Evolutionary conservation across 768 basidiomycete species (phyloP).

Genomic region (Calocera viscosa): DNA sequence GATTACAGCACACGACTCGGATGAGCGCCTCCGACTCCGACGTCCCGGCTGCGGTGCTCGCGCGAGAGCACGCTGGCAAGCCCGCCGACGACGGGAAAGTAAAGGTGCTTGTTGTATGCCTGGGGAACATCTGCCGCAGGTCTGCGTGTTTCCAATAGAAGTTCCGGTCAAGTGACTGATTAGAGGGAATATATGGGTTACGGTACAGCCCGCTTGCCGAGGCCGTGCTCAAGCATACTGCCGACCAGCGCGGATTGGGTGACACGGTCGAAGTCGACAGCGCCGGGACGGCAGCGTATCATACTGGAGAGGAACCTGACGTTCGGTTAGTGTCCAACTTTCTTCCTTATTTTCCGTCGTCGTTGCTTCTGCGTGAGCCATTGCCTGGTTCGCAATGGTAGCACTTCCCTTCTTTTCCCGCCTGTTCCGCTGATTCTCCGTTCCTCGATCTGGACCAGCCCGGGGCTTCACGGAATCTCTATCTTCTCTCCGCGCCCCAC

Average conservation of each 20-base stretch:
- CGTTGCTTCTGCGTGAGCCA: not conserved
- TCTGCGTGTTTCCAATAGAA: conserved; percentile 2
- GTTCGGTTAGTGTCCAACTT: conserved; percentile 40
- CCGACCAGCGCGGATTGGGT: conserved; percentile 13
- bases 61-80: not conserved
- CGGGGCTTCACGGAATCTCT: no score
- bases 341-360: not conserved
- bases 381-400: no score
- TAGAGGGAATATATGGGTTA: conserved; percentile 59
- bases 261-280: conserved; percentile 13
- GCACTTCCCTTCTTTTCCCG: no score
- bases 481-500: no score
- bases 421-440: no score
- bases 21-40: not conserved
- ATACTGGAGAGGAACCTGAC: conserved; percentile 73
- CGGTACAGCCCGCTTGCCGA: conserved; percentile 81
- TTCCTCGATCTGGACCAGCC: no score
- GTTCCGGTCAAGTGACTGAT: not conserved
- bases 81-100: not conserved
- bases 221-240: conserved; percentile 56
- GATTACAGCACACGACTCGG: no score
- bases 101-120: conserved; percentile 56
- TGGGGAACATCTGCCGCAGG: conserved; percentile 30
- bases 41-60: not conserved
- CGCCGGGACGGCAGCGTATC: conserved; percentile 56